These are phyloP conservation scores for Mycena venus DNA, from an alignment of 768 basidiomycete genomes.

Conservation along the genomic window DNA sequence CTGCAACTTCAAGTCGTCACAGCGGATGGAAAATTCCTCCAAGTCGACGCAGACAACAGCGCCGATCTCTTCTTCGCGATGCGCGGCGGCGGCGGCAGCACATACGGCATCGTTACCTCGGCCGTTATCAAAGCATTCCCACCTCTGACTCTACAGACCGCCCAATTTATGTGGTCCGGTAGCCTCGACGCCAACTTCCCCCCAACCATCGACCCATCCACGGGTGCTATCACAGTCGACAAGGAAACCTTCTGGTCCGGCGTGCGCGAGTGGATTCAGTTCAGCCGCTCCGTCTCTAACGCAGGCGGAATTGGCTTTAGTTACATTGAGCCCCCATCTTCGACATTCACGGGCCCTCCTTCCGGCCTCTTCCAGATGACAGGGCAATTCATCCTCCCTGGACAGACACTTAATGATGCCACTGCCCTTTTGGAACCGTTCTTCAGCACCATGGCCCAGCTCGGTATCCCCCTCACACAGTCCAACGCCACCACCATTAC, in stretches of 20 bases:
- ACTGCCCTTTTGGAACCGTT: constrained; percentile 9
- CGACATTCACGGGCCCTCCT: constrained; percentile 5
- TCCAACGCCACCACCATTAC: constrained; percentile 14
- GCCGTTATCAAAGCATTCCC: constrained; percentile 9
- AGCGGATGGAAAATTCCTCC: constrained; percentile 2
- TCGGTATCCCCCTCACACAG: constrained; percentile 4
- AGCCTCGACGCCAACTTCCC: constrained; percentile 10
- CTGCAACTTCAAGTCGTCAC: constrained; percentile 10
- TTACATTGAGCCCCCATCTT: constrained; percentile 5
- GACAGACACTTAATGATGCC: constrained; percentile 8
- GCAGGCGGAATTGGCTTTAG: not conserved
- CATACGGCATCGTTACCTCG: constrained; percentile 14
- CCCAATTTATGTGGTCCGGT: not conserved
- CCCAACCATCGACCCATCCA: constrained; percentile 8
- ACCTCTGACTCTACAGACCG: constrained; percentile 10
- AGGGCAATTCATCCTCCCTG: not conserved
- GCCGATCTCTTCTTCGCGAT: constrained; percentile 7
- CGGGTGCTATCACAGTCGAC: constrained; percentile 12
- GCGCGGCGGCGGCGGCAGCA: constrained; percentile 11
- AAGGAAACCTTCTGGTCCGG: constrained; percentile 12
- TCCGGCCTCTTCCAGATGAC: constrained; percentile 6
- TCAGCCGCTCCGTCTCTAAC: constrained; percentile 7
- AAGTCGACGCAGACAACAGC: not conserved
- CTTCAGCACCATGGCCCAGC: constrained; percentile 11
- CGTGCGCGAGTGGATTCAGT: constrained; percentile 10